Evolutionary conservation across 2,329 filamentous ascomycete species (phyloP).

Genomic region (Sporothrix globosa): DNA sequence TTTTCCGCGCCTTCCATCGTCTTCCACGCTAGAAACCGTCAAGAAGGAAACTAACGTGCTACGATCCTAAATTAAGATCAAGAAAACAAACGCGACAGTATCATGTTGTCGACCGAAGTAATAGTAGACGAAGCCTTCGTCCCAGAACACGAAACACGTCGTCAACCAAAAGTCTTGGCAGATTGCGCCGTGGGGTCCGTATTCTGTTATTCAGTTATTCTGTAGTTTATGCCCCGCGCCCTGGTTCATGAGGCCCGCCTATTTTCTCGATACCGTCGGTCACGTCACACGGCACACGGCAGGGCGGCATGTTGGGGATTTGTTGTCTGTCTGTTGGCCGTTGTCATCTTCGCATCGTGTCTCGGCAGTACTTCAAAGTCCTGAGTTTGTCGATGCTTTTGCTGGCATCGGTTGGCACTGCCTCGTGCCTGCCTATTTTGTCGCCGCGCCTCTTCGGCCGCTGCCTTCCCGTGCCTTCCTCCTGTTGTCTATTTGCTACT

Average conservation of each 20-base stretch:
- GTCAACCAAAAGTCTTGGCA: slow-evolving; percentile 6
- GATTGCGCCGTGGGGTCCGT: slow-evolving; percentile 1
- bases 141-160: slow-evolving; percentile 6
- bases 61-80: background rate
- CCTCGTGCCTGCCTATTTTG: slow-evolving; percentile 11
- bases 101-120: background rate
- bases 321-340: too few relatives aligned
- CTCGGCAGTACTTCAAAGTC: background rate
- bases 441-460: background rate
- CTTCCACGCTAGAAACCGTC: slow-evolving; percentile 33
- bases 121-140: background rate
- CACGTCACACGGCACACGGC: slow-evolving; percentile 15
- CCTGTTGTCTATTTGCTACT: background rate
- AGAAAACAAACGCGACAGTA: background rate
- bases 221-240: background rate
- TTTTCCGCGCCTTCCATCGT: slow-evolving; percentile 4
- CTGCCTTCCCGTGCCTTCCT: background rate
- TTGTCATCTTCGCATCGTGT: background rate
- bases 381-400: too few relatives aligned
- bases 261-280: background rate
- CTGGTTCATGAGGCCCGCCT: slow-evolving; percentile 13
- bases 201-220: background rate
- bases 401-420: background rate
- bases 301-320: background rate
- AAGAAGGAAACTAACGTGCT: slow-evolving; percentile 30